Conservation (phyloP, 805 yeast genomes). For the Schwanniomyces vanrijiae region DNA sequence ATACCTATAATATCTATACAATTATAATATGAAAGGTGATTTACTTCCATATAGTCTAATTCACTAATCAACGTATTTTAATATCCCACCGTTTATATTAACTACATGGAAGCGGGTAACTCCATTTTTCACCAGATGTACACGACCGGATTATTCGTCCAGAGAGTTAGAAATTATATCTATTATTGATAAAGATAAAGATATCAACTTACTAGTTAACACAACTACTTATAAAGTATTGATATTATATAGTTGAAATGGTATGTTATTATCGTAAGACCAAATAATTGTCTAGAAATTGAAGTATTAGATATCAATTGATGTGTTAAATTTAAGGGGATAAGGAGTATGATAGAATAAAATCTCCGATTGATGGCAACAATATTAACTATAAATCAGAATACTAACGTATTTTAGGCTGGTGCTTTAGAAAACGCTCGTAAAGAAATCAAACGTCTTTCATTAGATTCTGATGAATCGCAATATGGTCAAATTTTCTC, state of each 20-base stretch:
- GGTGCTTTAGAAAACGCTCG: constrained; percentile 98
- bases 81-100: no score
- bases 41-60: no score
- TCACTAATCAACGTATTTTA: no score
- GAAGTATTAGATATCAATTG: neutral
- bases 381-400: neutral
- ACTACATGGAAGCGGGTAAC: constrained; percentile 2
- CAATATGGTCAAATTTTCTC: constrained; percentile 88
- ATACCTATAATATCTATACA: neutral
- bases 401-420: constrained; percentile 52
- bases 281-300: neutral
- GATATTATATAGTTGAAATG: constrained; percentile 5
- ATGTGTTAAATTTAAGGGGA: neutral
- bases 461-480: constrained; percentile 66
- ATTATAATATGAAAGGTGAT: no score
- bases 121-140: neutral
- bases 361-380: neutral
- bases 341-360: neutral
- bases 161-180: neutral
- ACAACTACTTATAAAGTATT: neutral
- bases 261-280: constrained; percentile 2
- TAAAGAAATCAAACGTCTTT: constrained; percentile 83
- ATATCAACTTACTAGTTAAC: constrained; percentile 1
- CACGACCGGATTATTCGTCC: constrained; percentile 4
- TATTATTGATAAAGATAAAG: constrained; percentile 3